Conservation (phyloP, 2,329 filamentous ascomycete genomes). For the Raffaelea deltoideospora region DNA sequence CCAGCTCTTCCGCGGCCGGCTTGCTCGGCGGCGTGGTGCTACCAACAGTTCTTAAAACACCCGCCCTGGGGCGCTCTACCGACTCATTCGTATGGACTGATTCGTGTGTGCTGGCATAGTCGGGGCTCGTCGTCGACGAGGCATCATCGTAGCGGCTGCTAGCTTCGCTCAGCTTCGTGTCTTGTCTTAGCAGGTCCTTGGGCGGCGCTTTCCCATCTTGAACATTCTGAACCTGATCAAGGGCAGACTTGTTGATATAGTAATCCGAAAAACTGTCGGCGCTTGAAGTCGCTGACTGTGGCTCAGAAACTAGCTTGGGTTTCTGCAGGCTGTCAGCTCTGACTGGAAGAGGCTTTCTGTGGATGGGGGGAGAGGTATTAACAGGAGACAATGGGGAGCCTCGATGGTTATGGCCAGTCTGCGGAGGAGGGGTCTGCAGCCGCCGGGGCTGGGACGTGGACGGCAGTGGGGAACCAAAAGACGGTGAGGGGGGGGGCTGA, state of each 20-base stretch:
- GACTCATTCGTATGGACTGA: conserved; percentile 36
- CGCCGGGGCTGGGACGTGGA: neutral
- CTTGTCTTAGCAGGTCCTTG: conserved; percentile 17
- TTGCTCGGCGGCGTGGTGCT: conserved; percentile 13
- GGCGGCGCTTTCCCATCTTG: conserved; percentile 2
- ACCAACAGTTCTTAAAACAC: conserved; percentile 67
- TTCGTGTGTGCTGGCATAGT: conserved; percentile 59
- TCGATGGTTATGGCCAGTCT: neutral
- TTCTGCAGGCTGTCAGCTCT: conserved; percentile 13
- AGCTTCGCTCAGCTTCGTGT: conserved; percentile 20
- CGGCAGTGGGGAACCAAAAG: neutral
- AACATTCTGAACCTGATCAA: conserved; percentile 7
- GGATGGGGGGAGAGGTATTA: conserved; percentile 13
- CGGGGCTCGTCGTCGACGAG: conserved; percentile 51
- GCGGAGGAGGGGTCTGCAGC: conserved; percentile 1
- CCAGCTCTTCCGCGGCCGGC: conserved; percentile 20
- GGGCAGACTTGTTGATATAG: conserved; percentile 9
- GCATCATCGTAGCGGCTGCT: conserved; percentile 45
- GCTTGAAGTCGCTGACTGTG: conserved; percentile 10
- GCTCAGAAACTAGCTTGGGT: conserved; percentile 6
- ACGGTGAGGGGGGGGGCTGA: conserved; percentile 5
- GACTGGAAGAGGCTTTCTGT: conserved; percentile 16
- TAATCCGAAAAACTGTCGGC: conserved; percentile 8
- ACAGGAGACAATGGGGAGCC: conserved; percentile 5
- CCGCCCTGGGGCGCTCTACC: conserved; percentile 56